phyloP scores from a whole-genome alignment of 495 filamentous ascomycete genomes.

The Penicillium paxilli region DNA sequence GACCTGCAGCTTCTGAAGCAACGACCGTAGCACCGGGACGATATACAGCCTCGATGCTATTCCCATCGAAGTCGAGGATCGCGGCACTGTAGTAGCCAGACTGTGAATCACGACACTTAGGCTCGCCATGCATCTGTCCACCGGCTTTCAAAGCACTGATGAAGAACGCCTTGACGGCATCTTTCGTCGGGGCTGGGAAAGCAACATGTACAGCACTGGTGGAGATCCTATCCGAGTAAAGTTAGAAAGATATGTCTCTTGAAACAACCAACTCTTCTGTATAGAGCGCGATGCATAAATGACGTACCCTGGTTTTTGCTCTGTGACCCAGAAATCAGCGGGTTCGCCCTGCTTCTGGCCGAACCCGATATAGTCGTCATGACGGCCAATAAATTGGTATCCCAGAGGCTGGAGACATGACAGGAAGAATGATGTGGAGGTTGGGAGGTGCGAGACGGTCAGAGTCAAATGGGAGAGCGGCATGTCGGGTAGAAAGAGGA shows the following conservation, averaged over 20 bases:
- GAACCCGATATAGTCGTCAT: conserved; percentile 56
- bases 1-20: conserved; percentile 28
- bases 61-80: conserved; percentile 60
- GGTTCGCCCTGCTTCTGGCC: conserved; percentile 51
- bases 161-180: conserved; percentile 60
- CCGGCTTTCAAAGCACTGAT: conserved; percentile 57
- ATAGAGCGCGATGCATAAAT: background rate
- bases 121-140: conserved; percentile 56
- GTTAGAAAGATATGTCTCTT: conserved; percentile 10
- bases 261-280: background rate
- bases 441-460: conserved; percentile 73
- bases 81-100: conserved; percentile 60
- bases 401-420: conserved; percentile 73
- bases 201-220: conserved; percentile 57
- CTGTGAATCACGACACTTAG: conserved; percentile 51
- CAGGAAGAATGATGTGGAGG: conserved; percentile 78
- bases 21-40: conserved; percentile 30
- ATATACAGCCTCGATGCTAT: conserved; percentile 62
- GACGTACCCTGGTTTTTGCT: conserved; percentile 54
- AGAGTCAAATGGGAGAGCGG: conserved; percentile 60
- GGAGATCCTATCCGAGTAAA: conserved; percentile 36
- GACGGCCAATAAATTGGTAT: conserved; percentile 63
- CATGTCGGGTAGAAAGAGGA: conserved; percentile 37
- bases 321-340: conserved; percentile 60
- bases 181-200: conserved; percentile 54